phyloP scores from a whole-genome alignment of 2,329 filamentous ascomycete species.

The Colletotrichum siamense region DNA sequence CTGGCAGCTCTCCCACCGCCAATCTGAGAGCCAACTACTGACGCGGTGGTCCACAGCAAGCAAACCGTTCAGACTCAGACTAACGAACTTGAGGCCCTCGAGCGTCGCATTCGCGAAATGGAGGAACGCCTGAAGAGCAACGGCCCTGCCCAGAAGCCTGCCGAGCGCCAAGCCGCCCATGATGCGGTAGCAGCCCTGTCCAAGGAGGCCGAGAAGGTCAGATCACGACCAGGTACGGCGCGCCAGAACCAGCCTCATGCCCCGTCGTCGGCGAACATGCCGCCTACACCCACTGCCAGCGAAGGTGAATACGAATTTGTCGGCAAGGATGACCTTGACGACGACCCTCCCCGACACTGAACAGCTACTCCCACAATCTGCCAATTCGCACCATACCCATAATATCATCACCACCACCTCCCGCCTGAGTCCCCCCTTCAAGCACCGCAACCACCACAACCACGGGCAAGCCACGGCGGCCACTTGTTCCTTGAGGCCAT shows the following conservation, averaged over 20 bases:
- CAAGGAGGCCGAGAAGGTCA: constrained; percentile 39
- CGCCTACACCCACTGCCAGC: constrained; percentile 65
- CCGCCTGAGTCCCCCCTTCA: neutral
- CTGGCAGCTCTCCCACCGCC: neutral
- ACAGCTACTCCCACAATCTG: neutral
- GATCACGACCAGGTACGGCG: constrained; percentile 60
- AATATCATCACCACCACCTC: neutral
- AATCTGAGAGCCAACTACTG: neutral
- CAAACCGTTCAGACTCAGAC: constrained; percentile 76
- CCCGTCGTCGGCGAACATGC: constrained; percentile 61
- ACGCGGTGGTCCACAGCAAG: constrained; percentile 63
- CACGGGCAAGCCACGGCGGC: neutral
- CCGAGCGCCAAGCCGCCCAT: constrained; percentile 21
- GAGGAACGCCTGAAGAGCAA: constrained; percentile 72
- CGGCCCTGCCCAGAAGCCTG: constrained; percentile 23
- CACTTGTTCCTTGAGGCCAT: neutral
- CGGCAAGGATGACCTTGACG: constrained; percentile 26
- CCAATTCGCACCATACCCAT: constrained; percentile 12
- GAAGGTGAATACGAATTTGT: constrained; percentile 61
- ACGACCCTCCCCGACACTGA: constrained; percentile 17
- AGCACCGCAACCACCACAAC: neutral
- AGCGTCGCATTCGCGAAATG: constrained; percentile 83
- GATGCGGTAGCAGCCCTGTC: constrained; percentile 28
- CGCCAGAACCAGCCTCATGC: constrained; percentile 55
- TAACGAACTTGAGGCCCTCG: constrained; percentile 84